These are phyloP conservation scores for Guyanaporus albipodus DNA, from an alignment of 768 basidiomycete genomes.

Conservation along the genomic window DNA sequence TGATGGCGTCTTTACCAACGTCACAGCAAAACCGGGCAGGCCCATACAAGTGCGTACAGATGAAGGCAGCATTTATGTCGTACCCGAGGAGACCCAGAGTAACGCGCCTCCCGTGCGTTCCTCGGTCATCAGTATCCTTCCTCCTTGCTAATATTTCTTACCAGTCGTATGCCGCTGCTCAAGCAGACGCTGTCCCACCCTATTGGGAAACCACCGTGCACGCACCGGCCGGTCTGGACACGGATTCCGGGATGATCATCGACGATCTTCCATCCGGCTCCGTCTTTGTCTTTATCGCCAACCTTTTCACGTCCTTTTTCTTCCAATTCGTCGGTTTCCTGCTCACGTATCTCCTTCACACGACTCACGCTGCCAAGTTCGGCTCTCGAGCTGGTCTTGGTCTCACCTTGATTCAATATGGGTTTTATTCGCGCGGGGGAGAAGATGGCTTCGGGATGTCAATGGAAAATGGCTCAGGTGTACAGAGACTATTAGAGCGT, in stretches of 20 bases:
- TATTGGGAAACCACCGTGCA: constrained; percentile 98
- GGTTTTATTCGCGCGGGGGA: constrained; percentile 61
- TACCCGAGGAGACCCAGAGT: constrained; percentile 79
- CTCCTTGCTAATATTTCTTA: neutral
- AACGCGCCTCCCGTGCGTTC: constrained; percentile 80
- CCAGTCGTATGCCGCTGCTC: constrained; percentile 83
- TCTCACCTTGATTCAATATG: constrained; percentile 90
- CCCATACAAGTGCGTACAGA: constrained; percentile 42
- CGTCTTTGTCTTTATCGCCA: constrained; percentile 65
- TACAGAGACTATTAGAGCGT: constrained; percentile 14
- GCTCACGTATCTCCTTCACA: constrained; percentile 89
- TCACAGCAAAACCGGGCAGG: constrained; percentile 79
- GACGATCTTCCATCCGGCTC: constrained; percentile 89
- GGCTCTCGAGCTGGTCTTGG: constrained; percentile 96
- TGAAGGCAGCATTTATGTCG: constrained; percentile 55
- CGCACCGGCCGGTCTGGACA: constrained; percentile 55
- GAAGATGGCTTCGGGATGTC: constrained; percentile 27
- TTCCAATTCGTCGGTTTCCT: constrained; percentile 96
- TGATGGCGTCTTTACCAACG: constrained; percentile 94
- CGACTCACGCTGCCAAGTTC: constrained; percentile 88
- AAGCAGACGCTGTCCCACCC: constrained; percentile 85
- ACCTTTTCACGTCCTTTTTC: constrained; percentile 84
- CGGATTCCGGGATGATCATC: constrained; percentile 70
- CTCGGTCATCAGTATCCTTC: neutral
- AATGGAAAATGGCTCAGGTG: constrained; percentile 16